Percentiles rank a stretch among this genome's conserved stretches.
Evolutionary conservation across 306 rosid species (phyloP).

Genomic region (Psophocarpus tetragonolobus): DNA sequence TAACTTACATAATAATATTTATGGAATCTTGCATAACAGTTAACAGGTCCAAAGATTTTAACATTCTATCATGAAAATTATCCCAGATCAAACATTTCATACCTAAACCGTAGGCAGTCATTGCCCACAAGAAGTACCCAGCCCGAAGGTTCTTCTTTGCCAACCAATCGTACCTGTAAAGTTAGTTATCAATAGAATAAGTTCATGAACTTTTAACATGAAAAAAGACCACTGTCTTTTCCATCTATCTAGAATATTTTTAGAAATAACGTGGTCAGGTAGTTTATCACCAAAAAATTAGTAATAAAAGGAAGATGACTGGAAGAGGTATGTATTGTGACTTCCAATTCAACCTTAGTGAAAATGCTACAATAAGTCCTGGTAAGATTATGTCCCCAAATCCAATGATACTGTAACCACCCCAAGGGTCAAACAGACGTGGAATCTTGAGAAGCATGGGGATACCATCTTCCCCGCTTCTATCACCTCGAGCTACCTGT

Average conservation of each 20-base stretch:
- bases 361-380: constrained; percentile 91
- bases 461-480: constrained; percentile 96
- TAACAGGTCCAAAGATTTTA: constrained; percentile 10
- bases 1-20: background rate
- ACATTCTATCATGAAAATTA: constrained; percentile 16
- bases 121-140: constrained; percentile 96
- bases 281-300: background rate
- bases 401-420: constrained; percentile 97
- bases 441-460: constrained; percentile 99
- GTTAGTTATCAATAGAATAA: constrained; percentile 30
- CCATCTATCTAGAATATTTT: constrained; percentile 16
- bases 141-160: constrained; percentile 75
- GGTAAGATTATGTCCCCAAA: constrained; percentile 98
- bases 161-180: constrained; percentile 90
- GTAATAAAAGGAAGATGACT: background rate
- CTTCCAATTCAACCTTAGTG: constrained; percentile 68
- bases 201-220: constrained; percentile 12
- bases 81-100: constrained; percentile 36
- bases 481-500: constrained; percentile 99
- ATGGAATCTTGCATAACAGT: background rate
- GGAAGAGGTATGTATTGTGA: constrained; percentile 8
- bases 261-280: background rate
- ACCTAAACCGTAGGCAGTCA: constrained; percentile 98
- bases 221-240: background rate
- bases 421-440: constrained; percentile 98